phyloP scores from a whole-genome alignment of 192 early-diverging fungal genomes.

The Rhizophagus prolifer region DNA sequence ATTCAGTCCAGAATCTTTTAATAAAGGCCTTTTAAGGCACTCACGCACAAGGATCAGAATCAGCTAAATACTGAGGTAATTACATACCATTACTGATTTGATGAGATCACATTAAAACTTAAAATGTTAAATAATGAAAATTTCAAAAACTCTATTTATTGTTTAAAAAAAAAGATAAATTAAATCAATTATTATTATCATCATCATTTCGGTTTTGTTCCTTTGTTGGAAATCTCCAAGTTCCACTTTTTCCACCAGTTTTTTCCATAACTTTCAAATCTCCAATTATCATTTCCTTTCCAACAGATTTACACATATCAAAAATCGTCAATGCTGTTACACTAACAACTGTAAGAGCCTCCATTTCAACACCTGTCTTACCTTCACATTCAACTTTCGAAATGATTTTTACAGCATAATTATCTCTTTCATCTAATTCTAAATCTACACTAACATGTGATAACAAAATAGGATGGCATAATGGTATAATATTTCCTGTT shows the following conservation, averaged over 20 bases:
- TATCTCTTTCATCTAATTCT: constrained; percentile 43
- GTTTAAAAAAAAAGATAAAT: no score
- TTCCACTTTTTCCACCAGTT: constrained; percentile 81
- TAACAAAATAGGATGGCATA: constrained; percentile 82
- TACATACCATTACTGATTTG: no score
- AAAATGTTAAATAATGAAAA: no score
- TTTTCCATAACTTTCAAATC: constrained; percentile 75
- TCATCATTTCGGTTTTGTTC: background rate
- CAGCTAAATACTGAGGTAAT: no score
- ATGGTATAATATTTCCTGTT: constrained; percentile 78
- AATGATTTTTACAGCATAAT: constrained; percentile 63
- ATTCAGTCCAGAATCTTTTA: no score
- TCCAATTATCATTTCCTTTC: constrained; percentile 78
- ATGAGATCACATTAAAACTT: no score
- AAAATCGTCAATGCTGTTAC: constrained; percentile 58
- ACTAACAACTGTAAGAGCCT: constrained; percentile 78
- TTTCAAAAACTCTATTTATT: no score
- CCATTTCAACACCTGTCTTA: constrained; percentile 91
- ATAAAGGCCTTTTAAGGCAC: no score
- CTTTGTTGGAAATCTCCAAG: constrained; percentile 31
- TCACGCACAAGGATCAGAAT: no score
- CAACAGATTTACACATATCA: constrained; percentile 96
- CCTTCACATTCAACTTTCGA: constrained; percentile 72
- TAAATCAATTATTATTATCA: background rate
- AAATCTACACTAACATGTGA: constrained; percentile 72